phyloP scores from a whole-genome alignment of 2,329 filamentous ascomycete genomes.

The Alternaria sp. region DNA sequence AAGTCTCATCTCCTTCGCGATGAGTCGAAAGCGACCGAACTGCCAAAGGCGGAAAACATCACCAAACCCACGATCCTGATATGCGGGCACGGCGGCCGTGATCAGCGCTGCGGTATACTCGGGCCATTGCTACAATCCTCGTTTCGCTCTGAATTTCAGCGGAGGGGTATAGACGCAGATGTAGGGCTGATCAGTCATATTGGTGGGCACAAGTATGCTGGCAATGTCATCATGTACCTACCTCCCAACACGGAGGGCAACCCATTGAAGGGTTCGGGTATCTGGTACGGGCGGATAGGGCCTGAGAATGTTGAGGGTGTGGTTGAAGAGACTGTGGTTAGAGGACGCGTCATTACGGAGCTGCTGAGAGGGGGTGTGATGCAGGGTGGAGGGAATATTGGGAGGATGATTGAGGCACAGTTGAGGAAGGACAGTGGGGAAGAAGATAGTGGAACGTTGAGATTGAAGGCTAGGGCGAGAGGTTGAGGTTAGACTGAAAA shows the following conservation, averaged over 20 bases:
- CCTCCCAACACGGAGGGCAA: slow-evolving; percentile 62
- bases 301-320: slow-evolving; percentile 78
- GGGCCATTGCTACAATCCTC: slow-evolving; percentile 75
- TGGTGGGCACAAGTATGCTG: slow-evolving; percentile 84
- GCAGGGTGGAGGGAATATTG: slow-evolving; percentile 32
- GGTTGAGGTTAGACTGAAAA: not conserved
- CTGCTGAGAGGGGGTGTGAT: slow-evolving; percentile 73
- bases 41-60: slow-evolving; percentile 61
- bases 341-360: slow-evolving; percentile 71
- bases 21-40: slow-evolving; percentile 53
- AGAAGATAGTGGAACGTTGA: slow-evolving; percentile 30
- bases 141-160: slow-evolving; percentile 68
- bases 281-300: slow-evolving; percentile 84
- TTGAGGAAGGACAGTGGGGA: slow-evolving; percentile 38
- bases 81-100: slow-evolving; percentile 84
- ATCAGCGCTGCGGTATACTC: slow-evolving; percentile 80
- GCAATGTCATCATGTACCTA: slow-evolving; percentile 82
- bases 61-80: slow-evolving; percentile 67
- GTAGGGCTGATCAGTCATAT: slow-evolving; percentile 79
- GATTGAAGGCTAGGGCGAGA: slow-evolving; percentile 24
- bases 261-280: slow-evolving; percentile 70
- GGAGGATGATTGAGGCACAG: slow-evolving; percentile 37
- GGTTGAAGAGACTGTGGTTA: slow-evolving; percentile 71
- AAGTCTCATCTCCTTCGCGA: slow-evolving; percentile 54
- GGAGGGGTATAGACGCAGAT: slow-evolving; percentile 60